A percentile compares a stretch with the other conserved stretches of the same genome.
phyloP scores from a whole-genome alignment of 2,329 filamentous ascomycete species.

The Byssoonygena ceratinophila region DNA sequence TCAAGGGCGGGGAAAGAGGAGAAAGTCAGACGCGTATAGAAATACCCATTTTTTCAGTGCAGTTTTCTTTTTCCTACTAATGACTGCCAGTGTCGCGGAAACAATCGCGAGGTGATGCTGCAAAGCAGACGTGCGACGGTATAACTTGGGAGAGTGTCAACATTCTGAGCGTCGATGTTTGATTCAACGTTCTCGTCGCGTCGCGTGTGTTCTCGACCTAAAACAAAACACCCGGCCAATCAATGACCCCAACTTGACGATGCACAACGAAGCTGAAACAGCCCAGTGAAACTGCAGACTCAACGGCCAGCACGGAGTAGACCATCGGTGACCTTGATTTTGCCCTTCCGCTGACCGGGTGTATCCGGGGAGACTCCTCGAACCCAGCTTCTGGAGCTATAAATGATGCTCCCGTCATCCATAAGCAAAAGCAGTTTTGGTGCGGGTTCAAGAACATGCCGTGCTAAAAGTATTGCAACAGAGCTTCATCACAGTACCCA shows the following conservation, averaged over 20 bases:
- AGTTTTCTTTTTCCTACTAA: background rate
- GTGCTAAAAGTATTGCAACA: too few relatives aligned
- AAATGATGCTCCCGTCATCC: too few relatives aligned
- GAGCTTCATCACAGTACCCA: too few relatives aligned
- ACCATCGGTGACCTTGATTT: background rate
- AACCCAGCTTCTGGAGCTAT: too few relatives aligned
- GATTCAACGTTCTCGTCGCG: background rate
- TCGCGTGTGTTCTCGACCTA: background rate
- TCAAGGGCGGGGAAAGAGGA: background rate
- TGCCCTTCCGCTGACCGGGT: too few relatives aligned
- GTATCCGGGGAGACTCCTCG: too few relatives aligned
- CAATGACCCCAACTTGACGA: background rate
- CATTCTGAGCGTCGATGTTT: background rate
- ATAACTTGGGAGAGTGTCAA: background rate
- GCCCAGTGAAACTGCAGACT: background rate
- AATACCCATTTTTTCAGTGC: background rate
- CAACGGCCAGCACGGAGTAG: too few relatives aligned
- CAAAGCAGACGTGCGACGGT: background rate
- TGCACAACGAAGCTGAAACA: background rate
- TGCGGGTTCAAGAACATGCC: too few relatives aligned
- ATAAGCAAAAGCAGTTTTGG: too few relatives aligned
- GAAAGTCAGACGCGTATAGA: background rate
- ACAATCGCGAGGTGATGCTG: background rate
- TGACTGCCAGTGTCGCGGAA: background rate
- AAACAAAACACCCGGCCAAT: constrained; percentile 4